A percentile compares a stretch with the other conserved stretches of the same genome.
Evolutionary conservation across 2,329 filamentous ascomycete genomes (phyloP).

Genomic region (Aspergillus neotritici): DNA sequence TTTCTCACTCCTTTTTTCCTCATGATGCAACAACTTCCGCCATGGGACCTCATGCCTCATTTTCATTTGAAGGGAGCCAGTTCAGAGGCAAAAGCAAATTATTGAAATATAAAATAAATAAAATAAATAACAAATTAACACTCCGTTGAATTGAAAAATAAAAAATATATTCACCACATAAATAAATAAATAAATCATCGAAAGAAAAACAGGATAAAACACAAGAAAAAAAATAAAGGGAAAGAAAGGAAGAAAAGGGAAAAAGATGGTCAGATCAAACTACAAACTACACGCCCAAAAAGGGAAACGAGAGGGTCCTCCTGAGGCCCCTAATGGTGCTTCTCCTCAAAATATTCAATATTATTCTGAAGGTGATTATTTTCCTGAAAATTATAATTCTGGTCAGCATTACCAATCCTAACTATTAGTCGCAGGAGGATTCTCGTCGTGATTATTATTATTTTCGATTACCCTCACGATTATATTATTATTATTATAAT

Average conservation of each 20-base stretch:
- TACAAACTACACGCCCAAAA: too few species aligned
- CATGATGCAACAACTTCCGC: constrained; percentile 21
- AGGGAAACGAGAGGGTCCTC: constrained; percentile 3
- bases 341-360: constrained; percentile 18
- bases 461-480: too few species aligned
- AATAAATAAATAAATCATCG: constrained; percentile 6
- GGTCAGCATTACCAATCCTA: too few species aligned
- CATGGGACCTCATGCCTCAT: constrained; percentile 14
- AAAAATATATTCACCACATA: not conserved
- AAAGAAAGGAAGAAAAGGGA: constrained; percentile 1
- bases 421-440: too few species aligned
- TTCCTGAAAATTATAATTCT: too few species aligned
- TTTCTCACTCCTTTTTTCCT: constrained; percentile 10
- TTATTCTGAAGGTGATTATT: too few species aligned
- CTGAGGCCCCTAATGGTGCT: constrained; percentile 23
- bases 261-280: not conserved
- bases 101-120: too few species aligned
- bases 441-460: too few species aligned
- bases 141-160: not conserved
- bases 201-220: constrained; percentile 1
- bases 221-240: constrained; percentile 4
- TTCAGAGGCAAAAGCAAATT: constrained; percentile 2
- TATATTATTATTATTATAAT: too few species aligned
- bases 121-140: constrained; percentile 13
- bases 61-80: constrained; percentile 8